Evolutionary conservation across 2,329 filamentous ascomycete genomes (phyloP), one percentile per base, ranked within the genome.

Genomic region (Aureobasidium sp.): DNA sequence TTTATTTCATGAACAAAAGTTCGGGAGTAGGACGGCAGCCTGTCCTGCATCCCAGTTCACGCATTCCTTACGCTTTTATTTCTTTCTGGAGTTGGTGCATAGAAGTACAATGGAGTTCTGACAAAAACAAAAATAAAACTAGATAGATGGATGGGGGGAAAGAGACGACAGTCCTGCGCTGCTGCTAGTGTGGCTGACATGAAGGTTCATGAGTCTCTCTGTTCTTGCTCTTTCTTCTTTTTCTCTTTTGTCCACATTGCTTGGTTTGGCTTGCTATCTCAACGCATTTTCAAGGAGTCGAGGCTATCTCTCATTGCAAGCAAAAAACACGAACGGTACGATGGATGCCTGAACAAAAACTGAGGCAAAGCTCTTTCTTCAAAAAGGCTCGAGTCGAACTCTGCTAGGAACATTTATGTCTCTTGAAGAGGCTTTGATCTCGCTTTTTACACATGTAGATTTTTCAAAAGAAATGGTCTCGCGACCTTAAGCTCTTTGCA

Each of bases 21-120:
- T 52, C 47, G 25, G 45, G 37, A 30, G 39, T 30, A 13, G n/a
- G 57, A 60, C 57, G 41, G 57, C 57, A 60, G 47, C 57, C 57
- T 44, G 47, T 50, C 57, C 7, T 36, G n/a, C 57, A n/a, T 36
- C 47, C 47, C n/a, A 29, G 29, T 50, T 44, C 29, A 60, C 47
- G 47, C 57, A 50, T 41, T 59, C 55, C 34, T 59, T 49, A 49
- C 44, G 55, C 44, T 37, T 58, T n/a, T 58, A 9, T 8, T 39
- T 48, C 11, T 32, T 36, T 27, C 6, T 8, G 54, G 54, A 34
- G 42, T 58, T 15, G 41, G 54, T 47, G 42, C 53, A 58, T 58
- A 48, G 30, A 58, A 58, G 54, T 32, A 48, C 54, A 16, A 47
- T 30, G 42, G 54, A 48, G 42, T 48, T 21, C 54, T 48, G 11